These are phyloP conservation scores for Penstemon eatonii DNA, from an alignment of 257 asterid genomes.

Conservation along the genomic window DNA sequence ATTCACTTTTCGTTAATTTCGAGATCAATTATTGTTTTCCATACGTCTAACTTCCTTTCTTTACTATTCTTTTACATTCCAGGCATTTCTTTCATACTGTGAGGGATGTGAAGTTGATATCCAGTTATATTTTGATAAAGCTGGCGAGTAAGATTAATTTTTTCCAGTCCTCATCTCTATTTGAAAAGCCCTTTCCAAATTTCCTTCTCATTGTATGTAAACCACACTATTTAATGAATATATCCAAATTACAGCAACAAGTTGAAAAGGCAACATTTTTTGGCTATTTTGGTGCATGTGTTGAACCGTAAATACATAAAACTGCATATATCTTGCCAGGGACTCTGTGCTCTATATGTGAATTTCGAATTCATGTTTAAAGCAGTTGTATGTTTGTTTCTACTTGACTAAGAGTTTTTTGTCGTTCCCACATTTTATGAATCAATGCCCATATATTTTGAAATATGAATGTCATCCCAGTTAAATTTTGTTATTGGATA, in stretches of 20 bases:
- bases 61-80: constrained; percentile 36
- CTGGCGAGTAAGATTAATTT: constrained; percentile 85
- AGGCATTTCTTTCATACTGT: constrained; percentile 94
- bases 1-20: background rate
- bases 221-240: constrained; percentile 17
- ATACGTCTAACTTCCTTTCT: constrained; percentile 6
- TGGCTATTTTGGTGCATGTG: constrained; percentile 17
- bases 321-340: constrained; percentile 11
- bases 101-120: constrained; percentile 97
- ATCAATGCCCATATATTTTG: constrained; percentile 23
- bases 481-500: constrained; percentile 25
- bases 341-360: background rate
- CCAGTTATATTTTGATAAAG: constrained; percentile 81
- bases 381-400: constrained; percentile 16
- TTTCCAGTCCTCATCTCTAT: constrained; percentile 27
- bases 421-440: constrained; percentile 12
- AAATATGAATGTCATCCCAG: background rate
- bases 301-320: background rate
- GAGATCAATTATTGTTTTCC: background rate
- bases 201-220: constrained; percentile 23
- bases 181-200: constrained; percentile 9
- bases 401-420: background rate
- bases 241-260: background rate
- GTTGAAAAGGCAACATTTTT: constrained; percentile 16
- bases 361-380: constrained; percentile 13